Evolutionary conservation across 306 rosid genomes (phyloP), one percentile per base, ranked within the genome.

Genomic region (Castanopsis chinensis): DNA sequence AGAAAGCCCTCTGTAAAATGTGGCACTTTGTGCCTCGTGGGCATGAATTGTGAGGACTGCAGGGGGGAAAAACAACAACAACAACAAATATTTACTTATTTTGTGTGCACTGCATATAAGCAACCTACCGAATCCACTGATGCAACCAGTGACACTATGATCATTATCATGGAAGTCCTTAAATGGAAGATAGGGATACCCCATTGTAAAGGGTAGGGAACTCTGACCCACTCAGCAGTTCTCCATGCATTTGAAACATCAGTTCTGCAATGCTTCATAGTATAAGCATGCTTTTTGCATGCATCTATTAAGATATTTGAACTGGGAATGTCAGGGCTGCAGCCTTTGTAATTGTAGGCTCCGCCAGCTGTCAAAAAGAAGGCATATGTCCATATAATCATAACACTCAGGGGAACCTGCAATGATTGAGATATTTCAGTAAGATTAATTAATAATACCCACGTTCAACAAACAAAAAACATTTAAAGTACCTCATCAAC

Each of bases 311-410:
- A 69, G 81, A 95, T 87, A 87, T 92, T 95, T 73, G 99, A 95
- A 91, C 90, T 92, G 1, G 99, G 99, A 74, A 92, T 53, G 77
- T 91, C 71, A 43, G 94, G 80, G 82, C 86, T 86, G 85, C 99
- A 92, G 83, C 97, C 98, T 78, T 88, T 81, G 88, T 87, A 95
- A 77, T 89, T 81, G 77, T 95, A 95, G 37, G 92, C 99, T 76
- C 99, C 99, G 11, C 99, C 94, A 35, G 94, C 92, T 54, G 98
- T 95, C 87, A 95, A 81, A 90, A 95, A 91, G 63, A 91, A 90
- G 21, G 98, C 99, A 72, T 86, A 95, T 69, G 82, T 87, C 99
- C 98, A 95, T 76, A 88, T 78, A 79, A 95, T 80, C 76, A 85
- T 59, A 55, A 86, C 83, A 32, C 99, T 92, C 83, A 92, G 77